These are phyloP conservation scores for Sutorius eximius DNA, from an alignment of 1,284 basidiomycete species.

Conservation along the genomic window DNA sequence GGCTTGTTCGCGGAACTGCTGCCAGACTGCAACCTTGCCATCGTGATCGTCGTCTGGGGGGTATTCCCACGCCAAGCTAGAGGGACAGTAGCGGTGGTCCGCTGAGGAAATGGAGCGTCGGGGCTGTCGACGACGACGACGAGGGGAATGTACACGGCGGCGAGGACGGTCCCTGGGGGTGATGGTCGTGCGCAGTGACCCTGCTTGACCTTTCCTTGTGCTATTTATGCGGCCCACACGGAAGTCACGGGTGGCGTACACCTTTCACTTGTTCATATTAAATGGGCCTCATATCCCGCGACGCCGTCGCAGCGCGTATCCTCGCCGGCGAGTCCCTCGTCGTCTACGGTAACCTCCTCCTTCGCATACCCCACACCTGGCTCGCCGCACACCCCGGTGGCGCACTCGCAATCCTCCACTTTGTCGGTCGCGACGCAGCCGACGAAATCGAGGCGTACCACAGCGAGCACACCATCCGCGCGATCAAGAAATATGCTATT, in stretches of 20 bases:
- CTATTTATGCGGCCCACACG: conserved; percentile 30
- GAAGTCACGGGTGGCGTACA: background rate
- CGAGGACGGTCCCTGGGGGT: conserved; percentile 5
- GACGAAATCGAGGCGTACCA: conserved; percentile 97
- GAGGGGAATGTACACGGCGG: conserved; percentile 3
- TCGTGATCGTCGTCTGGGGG: conserved; percentile 9
- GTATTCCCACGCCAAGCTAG: conserved; percentile 26
- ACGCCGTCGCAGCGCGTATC: conserved; percentile 66
- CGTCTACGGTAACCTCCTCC: conserved; percentile 75
- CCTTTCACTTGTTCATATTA: background rate
- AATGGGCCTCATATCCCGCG: conserved; percentile 45
- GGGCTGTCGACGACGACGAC: conserved; percentile 11
- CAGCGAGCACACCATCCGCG: conserved; percentile 59
- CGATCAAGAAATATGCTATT: conserved; percentile 73
- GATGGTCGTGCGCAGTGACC: background rate
- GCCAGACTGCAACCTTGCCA: conserved; percentile 21
- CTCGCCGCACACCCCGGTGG: conserved; percentile 89
- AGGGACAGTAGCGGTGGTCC: background rate
- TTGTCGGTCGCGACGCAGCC: conserved; percentile 91
- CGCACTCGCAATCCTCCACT: conserved; percentile 88
- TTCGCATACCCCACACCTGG: conserved; percentile 85
- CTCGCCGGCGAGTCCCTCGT: conserved; percentile 79
- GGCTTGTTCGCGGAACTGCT: conserved; percentile 26
- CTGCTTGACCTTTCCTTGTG: background rate
- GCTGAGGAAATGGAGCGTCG: background rate